Evolutionary conservation across 345 rosid species (phyloP).

Genomic region (Brassica napus): Da-Ae NC_063436.1:15573501-15574000

Average conservation of each 20-base stretch:
- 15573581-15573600: conserved; percentile 91
- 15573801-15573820: conserved; percentile 64
- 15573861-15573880: conserved; percentile 67
- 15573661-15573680: conserved; percentile 59
- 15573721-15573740: conserved; percentile 52
- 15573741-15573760: background rate
- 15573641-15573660: conserved; percentile 70
- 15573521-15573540: conserved; percentile 37
- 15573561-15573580: conserved; percentile 81
- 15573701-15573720: conserved; percentile 77
- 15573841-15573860: conserved; percentile 87
- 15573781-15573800: conserved; percentile 22
- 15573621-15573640: conserved; percentile 43
- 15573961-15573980: background rate
- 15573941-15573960: background rate
- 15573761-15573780: background rate
- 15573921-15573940: conserved; percentile 33
- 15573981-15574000: background rate
- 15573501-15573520: conserved; percentile 45
- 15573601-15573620: conserved; percentile 54
- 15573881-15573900: conserved; percentile 67
- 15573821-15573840: conserved; percentile 66
- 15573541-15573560: conserved; percentile 57
- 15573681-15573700: conserved; percentile 64
- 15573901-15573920: conserved; percentile 80